Conservation (phyloP, 345 rosid species). For the Euphorbia pulcherrima region DNA sequence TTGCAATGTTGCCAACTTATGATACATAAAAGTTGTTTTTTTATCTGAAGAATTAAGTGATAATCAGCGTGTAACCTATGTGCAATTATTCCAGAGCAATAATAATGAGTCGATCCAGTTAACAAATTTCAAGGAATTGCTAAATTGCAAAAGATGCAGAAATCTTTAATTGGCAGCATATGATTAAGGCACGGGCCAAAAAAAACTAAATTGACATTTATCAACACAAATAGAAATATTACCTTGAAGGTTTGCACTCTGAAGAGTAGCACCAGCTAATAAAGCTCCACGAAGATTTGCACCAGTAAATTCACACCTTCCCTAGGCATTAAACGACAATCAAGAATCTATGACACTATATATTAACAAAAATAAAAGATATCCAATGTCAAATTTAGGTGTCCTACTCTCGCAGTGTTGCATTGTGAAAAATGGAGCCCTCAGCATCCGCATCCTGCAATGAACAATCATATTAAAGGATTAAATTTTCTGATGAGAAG, state of each 20-base stretch:
- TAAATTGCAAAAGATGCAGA: neutral
- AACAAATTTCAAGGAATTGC: constrained; percentile 1
- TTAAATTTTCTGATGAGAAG: constrained; percentile 12
- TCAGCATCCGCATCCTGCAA: constrained; percentile 77
- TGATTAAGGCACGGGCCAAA: neutral
- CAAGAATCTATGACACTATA: constrained; percentile 8
- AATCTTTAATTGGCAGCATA: neutral
- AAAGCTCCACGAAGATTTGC: constrained; percentile 87
- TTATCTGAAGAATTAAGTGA: neutral
- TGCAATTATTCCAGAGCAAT: neutral
- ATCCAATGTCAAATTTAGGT: constrained; percentile 9
- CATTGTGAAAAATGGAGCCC: constrained; percentile 83
- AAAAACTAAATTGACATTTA: neutral
- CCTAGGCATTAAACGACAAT: constrained; percentile 40
- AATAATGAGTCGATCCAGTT: neutral
- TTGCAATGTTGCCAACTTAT: neutral
- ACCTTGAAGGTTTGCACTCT: constrained; percentile 95
- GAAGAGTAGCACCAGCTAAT: constrained; percentile 84
- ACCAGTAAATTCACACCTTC: constrained; percentile 89
- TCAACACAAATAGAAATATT: constrained; percentile 7
- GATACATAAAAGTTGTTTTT: neutral
- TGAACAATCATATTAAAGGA: constrained; percentile 6
- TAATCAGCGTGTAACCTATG: neutral
- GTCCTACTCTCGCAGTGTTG: constrained; percentile 87
- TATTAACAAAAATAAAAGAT: neutral